phyloP scores from a whole-genome alignment of 371 early-diverging fungal species.

The Apophysomyces elegans region DNA sequence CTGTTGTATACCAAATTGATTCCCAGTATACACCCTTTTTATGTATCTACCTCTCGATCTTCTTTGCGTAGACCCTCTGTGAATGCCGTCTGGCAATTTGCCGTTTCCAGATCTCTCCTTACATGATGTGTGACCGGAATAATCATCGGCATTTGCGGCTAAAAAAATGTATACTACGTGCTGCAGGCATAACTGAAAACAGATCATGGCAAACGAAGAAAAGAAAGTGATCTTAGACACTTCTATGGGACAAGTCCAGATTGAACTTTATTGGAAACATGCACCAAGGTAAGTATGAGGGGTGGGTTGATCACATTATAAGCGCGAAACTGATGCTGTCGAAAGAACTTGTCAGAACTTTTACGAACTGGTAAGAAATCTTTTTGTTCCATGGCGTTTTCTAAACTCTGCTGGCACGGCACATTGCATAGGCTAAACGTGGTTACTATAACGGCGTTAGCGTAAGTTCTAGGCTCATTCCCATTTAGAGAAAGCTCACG shows the following conservation, averaged over 20 bases:
- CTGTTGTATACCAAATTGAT: too few species aligned
- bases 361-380: conserved; percentile 64
- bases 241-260: conserved; percentile 67
- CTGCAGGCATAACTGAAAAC: background rate
- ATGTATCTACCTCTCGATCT: too few species aligned
- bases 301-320: too few species aligned
- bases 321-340: too few species aligned
- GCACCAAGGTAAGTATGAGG: conserved; percentile 59
- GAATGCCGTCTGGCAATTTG: too few species aligned
- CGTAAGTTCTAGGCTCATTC: conserved; percentile 46
- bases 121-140: too few species aligned
- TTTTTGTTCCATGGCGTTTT: background rate
- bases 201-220: conserved; percentile 21
- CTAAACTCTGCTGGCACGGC: background rate
- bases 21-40: too few species aligned
- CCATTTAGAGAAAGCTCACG: background rate
- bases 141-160: too few species aligned
- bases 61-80: too few species aligned
- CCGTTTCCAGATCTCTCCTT: too few species aligned
- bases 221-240: conserved; percentile 62
- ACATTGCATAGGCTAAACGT: conserved; percentile 52
- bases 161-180: too few species aligned
- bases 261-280: conserved; percentile 76
- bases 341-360: conserved; percentile 76
- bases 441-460: conserved; percentile 73